A percentile compares a stretch with the other conserved stretches of the same genome.
phyloP scores from a whole-genome alignment of 352 stramenopile genomes.

The Phytophthora boehmeriae region DNA sequence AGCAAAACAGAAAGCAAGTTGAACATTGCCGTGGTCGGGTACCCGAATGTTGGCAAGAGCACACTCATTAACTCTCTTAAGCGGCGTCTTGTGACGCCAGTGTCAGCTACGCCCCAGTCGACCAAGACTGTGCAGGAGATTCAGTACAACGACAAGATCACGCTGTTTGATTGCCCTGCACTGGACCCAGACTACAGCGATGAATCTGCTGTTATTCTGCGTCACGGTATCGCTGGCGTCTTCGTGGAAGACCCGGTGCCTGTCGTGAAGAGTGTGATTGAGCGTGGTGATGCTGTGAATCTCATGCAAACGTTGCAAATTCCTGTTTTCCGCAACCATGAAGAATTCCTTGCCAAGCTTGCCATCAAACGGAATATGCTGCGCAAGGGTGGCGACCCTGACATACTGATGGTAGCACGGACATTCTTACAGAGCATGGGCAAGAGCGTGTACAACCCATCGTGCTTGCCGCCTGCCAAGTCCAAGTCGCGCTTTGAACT shows the following conservation, averaged over 20 bases:
- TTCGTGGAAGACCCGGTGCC: slow-evolving; percentile 95
- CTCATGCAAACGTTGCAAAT: slow-evolving; percentile 97
- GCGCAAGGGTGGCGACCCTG: slow-evolving; percentile 96
- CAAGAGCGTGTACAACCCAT: slow-evolving; percentile 60
- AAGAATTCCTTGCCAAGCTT: slow-evolving; percentile 97
- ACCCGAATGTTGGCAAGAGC: slow-evolving; percentile 97
- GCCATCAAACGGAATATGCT: slow-evolving; percentile 94
- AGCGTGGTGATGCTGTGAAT: slow-evolving; percentile 90
- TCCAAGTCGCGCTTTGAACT: slow-evolving; percentile 87
- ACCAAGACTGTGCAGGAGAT: slow-evolving; percentile 91
- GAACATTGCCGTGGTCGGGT: slow-evolving; percentile 97
- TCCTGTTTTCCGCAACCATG: slow-evolving; percentile 91
- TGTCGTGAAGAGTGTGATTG: slow-evolving; percentile 91
- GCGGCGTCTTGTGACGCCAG: slow-evolving; percentile 56
- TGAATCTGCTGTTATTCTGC: slow-evolving; percentile 83
- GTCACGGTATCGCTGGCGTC: slow-evolving; percentile 95
- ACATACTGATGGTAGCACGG: slow-evolving; percentile 94
- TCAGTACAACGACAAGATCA: slow-evolving; percentile 96
- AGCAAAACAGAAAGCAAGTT: slow-evolving; percentile 76
- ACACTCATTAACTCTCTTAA: slow-evolving; percentile 97
- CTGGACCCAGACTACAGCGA: slow-evolving; percentile 96
- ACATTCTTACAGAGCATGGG: slow-evolving; percentile 82
- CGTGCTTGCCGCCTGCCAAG: slow-evolving; percentile 71
- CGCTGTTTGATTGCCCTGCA: slow-evolving; percentile 96
- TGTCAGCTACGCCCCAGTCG: slow-evolving; percentile 59